Conservation (phyloP, 345 rosid genomes). For the Salix dunnii region DNA sequence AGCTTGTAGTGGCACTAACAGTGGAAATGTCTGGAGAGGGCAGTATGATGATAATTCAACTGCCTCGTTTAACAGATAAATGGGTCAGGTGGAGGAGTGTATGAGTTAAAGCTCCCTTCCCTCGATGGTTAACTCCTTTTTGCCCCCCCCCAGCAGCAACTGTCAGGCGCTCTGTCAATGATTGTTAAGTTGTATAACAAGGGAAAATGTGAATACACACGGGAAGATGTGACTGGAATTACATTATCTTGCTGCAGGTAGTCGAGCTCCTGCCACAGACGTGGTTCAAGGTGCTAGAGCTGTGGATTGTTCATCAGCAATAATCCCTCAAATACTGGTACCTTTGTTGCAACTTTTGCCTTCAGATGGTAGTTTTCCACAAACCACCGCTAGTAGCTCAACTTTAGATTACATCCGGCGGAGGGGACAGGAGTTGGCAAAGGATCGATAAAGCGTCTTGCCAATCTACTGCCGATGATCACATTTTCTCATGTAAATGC, state of each 20-base stretch:
- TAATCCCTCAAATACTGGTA: neutral
- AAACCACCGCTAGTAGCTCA: neutral
- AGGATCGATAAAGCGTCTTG: conserved; percentile 15
- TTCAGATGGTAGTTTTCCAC: neutral
- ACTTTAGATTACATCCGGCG: conserved; percentile 1
- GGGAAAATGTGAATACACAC: neutral
- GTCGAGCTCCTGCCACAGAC: neutral
- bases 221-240: neutral
- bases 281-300: neutral
- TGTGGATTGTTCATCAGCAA: neutral
- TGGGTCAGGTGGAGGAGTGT: neutral
- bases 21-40: conserved; percentile 85
- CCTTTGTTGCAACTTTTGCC: neutral
- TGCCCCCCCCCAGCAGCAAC: neutral
- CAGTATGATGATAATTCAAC: conserved; percentile 78
- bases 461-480: conserved; percentile 7
- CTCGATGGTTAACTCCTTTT: neutral
- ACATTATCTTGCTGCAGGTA: neutral
- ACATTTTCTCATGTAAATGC: conserved; percentile 21
- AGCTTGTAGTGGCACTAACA: conserved; percentile 82
- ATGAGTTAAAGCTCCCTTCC: neutral
- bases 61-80: conserved; percentile 74
- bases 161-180: neutral
- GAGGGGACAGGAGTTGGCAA: neutral
- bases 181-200: neutral